Conservation (phyloP, 202 grass and related monocot genomes). For the Sporobolus alterniflorus region DNA sequence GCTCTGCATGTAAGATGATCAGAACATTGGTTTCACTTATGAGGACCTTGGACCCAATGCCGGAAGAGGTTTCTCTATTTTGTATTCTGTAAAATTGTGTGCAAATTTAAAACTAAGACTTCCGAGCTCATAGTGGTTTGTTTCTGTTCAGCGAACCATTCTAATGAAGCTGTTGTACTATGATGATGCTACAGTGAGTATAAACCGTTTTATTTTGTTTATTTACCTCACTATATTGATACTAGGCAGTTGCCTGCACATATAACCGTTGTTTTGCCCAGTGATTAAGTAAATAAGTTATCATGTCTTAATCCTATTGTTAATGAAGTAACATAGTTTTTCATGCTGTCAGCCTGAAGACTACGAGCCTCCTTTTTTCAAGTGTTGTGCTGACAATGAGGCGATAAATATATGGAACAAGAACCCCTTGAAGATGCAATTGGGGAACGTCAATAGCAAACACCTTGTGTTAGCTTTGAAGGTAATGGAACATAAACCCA, state of each 20-base stretch:
- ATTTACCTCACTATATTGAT: constrained; percentile 10
- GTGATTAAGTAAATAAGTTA: neutral
- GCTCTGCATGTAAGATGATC: constrained; percentile 98
- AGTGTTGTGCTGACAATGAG: constrained; percentile 79
- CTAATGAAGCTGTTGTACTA: constrained; percentile 98
- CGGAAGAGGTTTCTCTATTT: constrained; percentile 68
- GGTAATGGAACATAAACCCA: constrained; percentile 46
- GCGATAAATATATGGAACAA: constrained; percentile 87
- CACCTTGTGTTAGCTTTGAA: constrained; percentile 93
- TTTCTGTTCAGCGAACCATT: constrained; percentile 81
- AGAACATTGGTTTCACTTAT: constrained; percentile 93
- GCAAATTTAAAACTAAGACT: constrained; percentile 20
- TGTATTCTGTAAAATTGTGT: neutral
- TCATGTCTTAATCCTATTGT: constrained; percentile 2
- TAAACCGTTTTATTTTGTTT: constrained; percentile 16
- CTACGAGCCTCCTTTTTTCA: constrained; percentile 97
- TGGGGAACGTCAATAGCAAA: constrained; percentile 97
- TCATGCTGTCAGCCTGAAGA: constrained; percentile 74
- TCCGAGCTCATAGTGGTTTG: constrained; percentile 29
- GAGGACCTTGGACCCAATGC: constrained; percentile 97
- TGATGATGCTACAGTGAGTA: constrained; percentile 86
- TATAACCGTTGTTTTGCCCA: neutral
- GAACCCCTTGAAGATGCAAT: constrained; percentile 95
- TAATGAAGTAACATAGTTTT: constrained; percentile 29
- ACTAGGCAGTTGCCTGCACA: neutral